Evolutionary conservation across 805 yeast species (phyloP).

Genomic region (Brettanomyces naardenensis): DNA sequence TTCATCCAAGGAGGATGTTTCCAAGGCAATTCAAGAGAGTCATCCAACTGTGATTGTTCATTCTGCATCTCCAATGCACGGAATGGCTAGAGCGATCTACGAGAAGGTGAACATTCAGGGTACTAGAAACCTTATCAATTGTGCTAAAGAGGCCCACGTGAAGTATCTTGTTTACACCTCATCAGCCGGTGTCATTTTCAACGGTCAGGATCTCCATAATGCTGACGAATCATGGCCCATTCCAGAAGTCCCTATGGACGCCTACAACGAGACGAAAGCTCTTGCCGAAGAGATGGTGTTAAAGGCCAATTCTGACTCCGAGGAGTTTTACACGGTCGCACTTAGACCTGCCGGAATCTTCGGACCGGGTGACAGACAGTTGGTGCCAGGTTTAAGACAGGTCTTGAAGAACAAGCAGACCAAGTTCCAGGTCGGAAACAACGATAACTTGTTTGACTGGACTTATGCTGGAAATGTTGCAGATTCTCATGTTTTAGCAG

Average conservation of each 20-base stretch:
- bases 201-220: constrained; percentile 86
- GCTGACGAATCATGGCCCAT: constrained; percentile 95
- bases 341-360: constrained; percentile 96
- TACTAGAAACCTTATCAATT: constrained; percentile 63
- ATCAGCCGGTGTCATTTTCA: constrained; percentile 94
- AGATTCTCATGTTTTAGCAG: constrained; percentile 91
- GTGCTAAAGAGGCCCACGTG: constrained; percentile 42
- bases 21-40: constrained; percentile 48
- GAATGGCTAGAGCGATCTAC: constrained; percentile 72
- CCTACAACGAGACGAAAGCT: constrained; percentile 92
- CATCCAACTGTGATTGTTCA: constrained; percentile 78
- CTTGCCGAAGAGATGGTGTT: constrained; percentile 79
- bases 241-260: constrained; percentile 90
- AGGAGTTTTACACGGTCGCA: constrained; percentile 67
- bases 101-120: constrained; percentile 89
- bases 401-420: constrained; percentile 83
- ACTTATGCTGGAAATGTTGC: constrained; percentile 99
- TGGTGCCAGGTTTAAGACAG: constrained; percentile 84
- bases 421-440: constrained; percentile 90
- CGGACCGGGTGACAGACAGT: constrained; percentile 97
- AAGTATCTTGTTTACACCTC: constrained; percentile 87
- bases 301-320: constrained; percentile 53
- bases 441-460: constrained; percentile 91
- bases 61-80: constrained; percentile 95
- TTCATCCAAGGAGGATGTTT: constrained; percentile 64